phyloP scores from a whole-genome alignment of 345 rosid species.

The Hirschfeldia incana region DNA sequence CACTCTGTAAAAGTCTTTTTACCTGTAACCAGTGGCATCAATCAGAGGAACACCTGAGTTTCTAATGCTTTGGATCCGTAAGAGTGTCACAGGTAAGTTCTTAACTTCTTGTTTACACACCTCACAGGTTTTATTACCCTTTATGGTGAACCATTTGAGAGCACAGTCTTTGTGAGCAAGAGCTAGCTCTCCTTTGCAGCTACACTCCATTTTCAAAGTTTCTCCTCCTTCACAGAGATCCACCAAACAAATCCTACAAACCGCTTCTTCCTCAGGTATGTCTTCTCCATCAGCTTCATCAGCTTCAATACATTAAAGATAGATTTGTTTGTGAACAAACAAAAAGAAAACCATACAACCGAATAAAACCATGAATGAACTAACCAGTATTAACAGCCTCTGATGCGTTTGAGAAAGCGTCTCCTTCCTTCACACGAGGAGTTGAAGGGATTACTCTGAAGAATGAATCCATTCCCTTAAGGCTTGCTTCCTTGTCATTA shows the following conservation, averaged over 20 bases:
- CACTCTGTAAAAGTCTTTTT: neutral
- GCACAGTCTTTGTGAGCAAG: conserved; percentile 94
- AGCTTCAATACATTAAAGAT: conserved; percentile 39
- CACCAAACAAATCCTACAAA: conserved; percentile 86
- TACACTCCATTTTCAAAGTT: conserved; percentile 96
- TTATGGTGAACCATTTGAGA: conserved; percentile 90
- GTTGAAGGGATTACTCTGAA: neutral
- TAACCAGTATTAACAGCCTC: conserved; percentile 49
- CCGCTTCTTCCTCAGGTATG: conserved; percentile 92
- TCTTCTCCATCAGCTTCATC: conserved; percentile 72
- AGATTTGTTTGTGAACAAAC: conserved; percentile 48
- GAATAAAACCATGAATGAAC: neutral
- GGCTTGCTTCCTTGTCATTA: conserved; percentile 19
- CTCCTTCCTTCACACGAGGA: conserved; percentile 55
- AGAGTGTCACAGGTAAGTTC: conserved; percentile 83
- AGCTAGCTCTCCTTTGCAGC: conserved; percentile 98
- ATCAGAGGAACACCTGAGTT: conserved; percentile 39
- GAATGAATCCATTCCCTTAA: neutral
- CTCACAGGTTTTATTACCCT: conserved; percentile 90
- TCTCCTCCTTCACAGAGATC: conserved; percentile 96
- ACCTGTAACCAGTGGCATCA: conserved; percentile 39
- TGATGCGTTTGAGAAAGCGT: conserved; percentile 40
- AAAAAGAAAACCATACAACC: neutral
- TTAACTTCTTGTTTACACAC: conserved; percentile 86
- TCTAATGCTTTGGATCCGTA: conserved; percentile 64